Base-by-base conservation (phyloP, 2,329 filamentous ascomycete species). In the Botrytis elliptica region DNA sequence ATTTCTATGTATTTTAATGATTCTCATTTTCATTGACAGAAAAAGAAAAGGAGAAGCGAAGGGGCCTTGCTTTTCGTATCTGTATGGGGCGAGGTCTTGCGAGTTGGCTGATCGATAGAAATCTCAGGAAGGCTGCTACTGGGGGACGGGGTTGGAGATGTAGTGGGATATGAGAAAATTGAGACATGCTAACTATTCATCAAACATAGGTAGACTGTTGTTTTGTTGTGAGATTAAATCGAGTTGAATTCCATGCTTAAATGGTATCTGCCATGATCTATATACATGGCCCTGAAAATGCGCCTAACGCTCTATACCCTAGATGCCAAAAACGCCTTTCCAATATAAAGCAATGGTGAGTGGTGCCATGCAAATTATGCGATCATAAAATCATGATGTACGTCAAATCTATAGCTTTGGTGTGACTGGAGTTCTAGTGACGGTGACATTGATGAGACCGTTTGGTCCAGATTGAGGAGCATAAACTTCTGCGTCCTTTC, bases 401-500 rank as follows among this genome's bases (percentile, higher is more conserved):
- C 36, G 65, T 29, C 8, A 71, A 66, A 65, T 76, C 65, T 79
- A 80, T 71, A 80, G 75, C 74, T 79, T 80, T 20, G 78, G 75
- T 7, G 76, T 62, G 33, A 70, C 66, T 40, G 75, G 74, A 14
- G 71, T 60, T 52, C 93, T 90, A 52, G 89, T 88, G 69, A 99
- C 94, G 74, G 94, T 94, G 85, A 95, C 97, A 82, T 97, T 93
- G 84, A 99, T 99, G 75, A 99, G 88, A 42, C 96, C 96, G 81
- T 98, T 99, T 73, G 96, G 96, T 77, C 93, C 91, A 18, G 92
- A 93, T 83, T 98, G 96, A 5, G 96, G 96, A 42, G 93, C 95
- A 80, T 96, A 98, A 33, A 99, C 95, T 82, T 98, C 95, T 70
- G 96, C 96, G 80, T 99, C 92, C 83, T 93, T 92, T 83, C 96